These are phyloP conservation scores for Penicillium lividum DNA, from an alignment of 495 filamentous ascomycete genomes.

Conservation along the genomic window DNA sequence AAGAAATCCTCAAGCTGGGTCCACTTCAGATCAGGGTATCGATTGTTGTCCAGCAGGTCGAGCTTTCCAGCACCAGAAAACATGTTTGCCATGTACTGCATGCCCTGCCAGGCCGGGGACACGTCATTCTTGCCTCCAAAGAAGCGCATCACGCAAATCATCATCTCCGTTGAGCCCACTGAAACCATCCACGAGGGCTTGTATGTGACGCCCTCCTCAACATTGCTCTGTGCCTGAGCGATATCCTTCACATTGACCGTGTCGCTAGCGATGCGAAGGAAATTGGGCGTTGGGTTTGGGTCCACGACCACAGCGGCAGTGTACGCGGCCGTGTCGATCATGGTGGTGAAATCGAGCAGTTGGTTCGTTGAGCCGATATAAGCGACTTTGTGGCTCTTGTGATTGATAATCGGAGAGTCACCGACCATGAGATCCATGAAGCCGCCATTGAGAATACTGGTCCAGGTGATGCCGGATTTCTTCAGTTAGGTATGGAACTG, in stretches of 20 bases:
- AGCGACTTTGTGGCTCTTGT: slow-evolving; percentile 10
- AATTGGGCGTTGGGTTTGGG: slow-evolving; percentile 13
- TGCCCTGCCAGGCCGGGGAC: slow-evolving; percentile 14
- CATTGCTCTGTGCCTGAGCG: slow-evolving; percentile 14
- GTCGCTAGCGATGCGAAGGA: slow-evolving; percentile 17
- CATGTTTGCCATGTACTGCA: slow-evolving; percentile 20
- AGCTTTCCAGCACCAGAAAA: slow-evolving; percentile 14
- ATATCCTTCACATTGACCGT: slow-evolving; percentile 9
- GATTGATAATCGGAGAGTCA: slow-evolving; percentile 16
- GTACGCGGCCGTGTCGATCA: slow-evolving; percentile 17
- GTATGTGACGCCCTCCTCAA: slow-evolving; percentile 14
- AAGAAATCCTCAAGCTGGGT: slow-evolving; percentile 16
- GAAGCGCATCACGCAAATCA: slow-evolving; percentile 9
- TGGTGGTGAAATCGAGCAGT: slow-evolving; percentile 14
- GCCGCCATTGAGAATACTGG: slow-evolving; percentile 17
- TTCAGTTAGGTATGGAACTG: slow-evolving; percentile 10
- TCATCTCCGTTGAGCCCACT: slow-evolving; percentile 2
- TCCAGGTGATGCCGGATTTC: slow-evolving; percentile 16
- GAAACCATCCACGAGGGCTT: slow-evolving; percentile 14
- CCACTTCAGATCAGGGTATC: slow-evolving; percentile 14
- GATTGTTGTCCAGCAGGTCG: slow-evolving; percentile 11
- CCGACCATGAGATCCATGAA: slow-evolving; percentile 17
- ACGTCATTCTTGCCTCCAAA: slow-evolving; percentile 15
- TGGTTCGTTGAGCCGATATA: slow-evolving; percentile 11
- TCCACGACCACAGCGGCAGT: slow-evolving; percentile 16